These are phyloP conservation scores for Chlamydomonas applanata DNA, from an alignment of 139 green algal genomes.

Conservation along the genomic window DNA sequence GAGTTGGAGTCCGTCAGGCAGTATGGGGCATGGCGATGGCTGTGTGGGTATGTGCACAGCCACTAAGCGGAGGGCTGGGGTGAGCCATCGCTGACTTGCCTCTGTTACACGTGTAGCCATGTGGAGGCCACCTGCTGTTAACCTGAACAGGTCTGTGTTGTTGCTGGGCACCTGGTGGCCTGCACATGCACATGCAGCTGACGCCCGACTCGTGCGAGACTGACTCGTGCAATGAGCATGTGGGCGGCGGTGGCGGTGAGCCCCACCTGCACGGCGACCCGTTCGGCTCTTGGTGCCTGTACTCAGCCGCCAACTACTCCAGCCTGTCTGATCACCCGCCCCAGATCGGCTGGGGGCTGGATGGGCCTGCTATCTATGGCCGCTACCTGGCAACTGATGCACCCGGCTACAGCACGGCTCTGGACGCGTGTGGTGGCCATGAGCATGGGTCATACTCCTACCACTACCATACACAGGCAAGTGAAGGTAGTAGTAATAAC, in stretches of 20 bases:
- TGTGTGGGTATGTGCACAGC: too few relatives aligned
- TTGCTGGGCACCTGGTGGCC: too few relatives aligned
- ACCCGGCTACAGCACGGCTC: not conserved
- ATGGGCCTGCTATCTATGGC: conserved; percentile 1
- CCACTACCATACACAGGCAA: conserved; percentile 13
- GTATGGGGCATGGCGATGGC: too few relatives aligned
- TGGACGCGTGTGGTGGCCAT: conserved; percentile 3
- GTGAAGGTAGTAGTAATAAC: too few relatives aligned
- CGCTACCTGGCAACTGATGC: not conserved
- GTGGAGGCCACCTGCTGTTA: too few relatives aligned
- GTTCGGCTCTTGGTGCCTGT: conserved; percentile 10
- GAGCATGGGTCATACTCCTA: not conserved
- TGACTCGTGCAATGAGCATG: conserved; percentile 13
- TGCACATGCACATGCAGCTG: too few relatives aligned
- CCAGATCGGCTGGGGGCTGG: conserved; percentile 9
- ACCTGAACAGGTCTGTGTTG: too few relatives aligned
- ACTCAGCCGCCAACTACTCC: not conserved
- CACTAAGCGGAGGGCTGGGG: too few relatives aligned
- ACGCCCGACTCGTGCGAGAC: not conserved
- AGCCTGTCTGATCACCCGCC: not conserved
- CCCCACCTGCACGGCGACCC: conserved; percentile 7
- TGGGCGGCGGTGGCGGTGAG: not conserved
- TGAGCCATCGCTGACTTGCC: too few relatives aligned
- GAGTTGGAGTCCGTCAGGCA: too few relatives aligned
- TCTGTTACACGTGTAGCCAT: too few relatives aligned